These are phyloP conservation scores for Camellia oleifera DNA, from an alignment of 179 eudicot species.

Conservation along the genomic window DNA sequence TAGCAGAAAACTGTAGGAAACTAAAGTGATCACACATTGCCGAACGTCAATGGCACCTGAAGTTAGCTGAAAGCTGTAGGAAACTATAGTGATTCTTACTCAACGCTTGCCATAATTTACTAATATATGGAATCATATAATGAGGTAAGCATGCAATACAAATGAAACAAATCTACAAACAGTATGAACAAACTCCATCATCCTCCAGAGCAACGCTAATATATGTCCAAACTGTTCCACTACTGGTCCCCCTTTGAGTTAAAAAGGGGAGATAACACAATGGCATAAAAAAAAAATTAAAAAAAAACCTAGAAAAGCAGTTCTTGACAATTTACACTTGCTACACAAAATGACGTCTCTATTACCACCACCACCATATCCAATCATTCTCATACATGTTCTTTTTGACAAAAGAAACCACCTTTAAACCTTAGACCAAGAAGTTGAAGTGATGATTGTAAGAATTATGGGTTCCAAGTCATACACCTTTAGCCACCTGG, in stretches of 20 bases:
- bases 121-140: background rate
- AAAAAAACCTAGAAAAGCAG: conserved; percentile 11
- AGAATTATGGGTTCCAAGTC: background rate
- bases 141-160: background rate
- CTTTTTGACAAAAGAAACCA: conserved; percentile 2
- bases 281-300: background rate
- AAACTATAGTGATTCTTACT: background rate
- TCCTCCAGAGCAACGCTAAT: background rate
- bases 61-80: too few relatives aligned
- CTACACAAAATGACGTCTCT: conserved; percentile 10
- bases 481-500: background rate
- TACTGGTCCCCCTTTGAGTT: background rate
- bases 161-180: background rate
- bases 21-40: too few relatives aligned
- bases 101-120: background rate
- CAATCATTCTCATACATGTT: background rate
- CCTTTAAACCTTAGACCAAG: background rate
- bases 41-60: background rate
- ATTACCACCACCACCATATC: background rate
- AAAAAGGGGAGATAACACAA: background rate
- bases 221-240: background rate
- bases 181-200: background rate
- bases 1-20: too few relatives aligned
- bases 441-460: background rate
- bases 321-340: conserved; percentile 23